Base-by-base conservation (phyloP, 148 eudicot species). In the Vaccinium macrocarpon region DNA sequence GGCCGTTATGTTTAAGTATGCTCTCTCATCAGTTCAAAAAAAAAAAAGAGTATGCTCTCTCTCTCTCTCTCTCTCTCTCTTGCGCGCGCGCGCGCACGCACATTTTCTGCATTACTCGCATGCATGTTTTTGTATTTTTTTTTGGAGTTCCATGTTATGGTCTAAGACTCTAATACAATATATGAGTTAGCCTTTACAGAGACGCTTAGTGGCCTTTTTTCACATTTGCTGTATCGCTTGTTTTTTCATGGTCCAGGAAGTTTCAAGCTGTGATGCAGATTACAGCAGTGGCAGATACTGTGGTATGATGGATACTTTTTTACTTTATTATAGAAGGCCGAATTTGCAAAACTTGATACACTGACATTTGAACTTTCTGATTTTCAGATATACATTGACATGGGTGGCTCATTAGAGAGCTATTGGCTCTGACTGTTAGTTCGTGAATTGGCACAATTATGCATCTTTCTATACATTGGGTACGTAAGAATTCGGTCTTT, bases 1-100 rank as follows among this genome's bases (percentile, higher is more conserved):
- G n/a, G n/a, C n/a, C n/a, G 83, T 87, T 78, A 95, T 96, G 97
- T 92, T 95, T 91, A 96, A 93, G 99, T 96, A 96, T 70, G 95
- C 68, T n/a, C n/a, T n/a, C n/a, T n/a, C n/a, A n/a, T n/a, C n/a
- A n/a, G n/a, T n/a, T n/a, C n/a, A n/a, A n/a, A n/a, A n/a, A n/a
- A n/a, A n/a, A n/a, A n/a, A n/a, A n/a, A n/a, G n/a, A n/a, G n/a
- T n/a, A n/a, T n/a, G n/a, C n/a, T n/a, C 27, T 25, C 51, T 29
- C 3, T 50, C 78, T 42, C 73, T 83, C 32, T 35, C 49, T 59
- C 2, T 59, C 25, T 51, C 74, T 32, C 23, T 27, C 46, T n/a
- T 21, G 5, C 32, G 16, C 35, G 15, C 8, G 29, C 29, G 16
- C 27, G 0, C 49, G 16, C 49, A 6, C 49, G 6, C 48, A 42